Evolutionary conservation across 257 asterid species (phyloP), one percentile per base, ranked within the genome.

Genomic region (Mitragyna speciosa): DNA sequence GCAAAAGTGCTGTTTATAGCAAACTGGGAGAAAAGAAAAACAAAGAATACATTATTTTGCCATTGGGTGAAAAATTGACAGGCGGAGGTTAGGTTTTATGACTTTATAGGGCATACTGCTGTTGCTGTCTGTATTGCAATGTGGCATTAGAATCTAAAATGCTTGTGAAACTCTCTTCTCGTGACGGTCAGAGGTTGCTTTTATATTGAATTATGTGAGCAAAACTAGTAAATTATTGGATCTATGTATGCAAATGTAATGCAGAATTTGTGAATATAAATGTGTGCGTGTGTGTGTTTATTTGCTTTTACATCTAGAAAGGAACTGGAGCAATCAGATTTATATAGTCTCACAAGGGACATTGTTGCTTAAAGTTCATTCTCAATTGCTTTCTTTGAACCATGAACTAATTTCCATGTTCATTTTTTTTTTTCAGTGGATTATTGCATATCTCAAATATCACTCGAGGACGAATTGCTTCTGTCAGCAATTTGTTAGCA

Each of bases 391-490:
- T 28, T 33, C 33, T 28, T 70, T 22, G 47, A 16, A 30, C 45
- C 11, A 36, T 43, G 73, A 9, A 75, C 11, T 28, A 39, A 72
- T 49, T 28, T 20, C 48, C 15, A 12, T 33, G 65, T 59, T 51
- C 61, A 30, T 77, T 2, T 22, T 43, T 75, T 56, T 81, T 86
- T 83, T 72, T 72, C 86, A 96, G 99, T 87, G 99, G 99, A 72
- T 80, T 96, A 88, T 87, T 96, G 84, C 99, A 96, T 85, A 89
- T 96, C 83, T 91, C 97, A 28, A 96, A 91, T 78, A 88, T 94
- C 80, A 81, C 89, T 61, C 88, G 71, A 24, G 94, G 87, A 73
- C 83, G 86, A 76, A 69, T 92, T 76, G 59, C 84, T 41, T 90
- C 99, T 45, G 94, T 94, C 31, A 76, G 90, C 76, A 92, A 92